Conservation (phyloP, 495 filamentous ascomycete species). For the Pyronema domesticum region DNA sequence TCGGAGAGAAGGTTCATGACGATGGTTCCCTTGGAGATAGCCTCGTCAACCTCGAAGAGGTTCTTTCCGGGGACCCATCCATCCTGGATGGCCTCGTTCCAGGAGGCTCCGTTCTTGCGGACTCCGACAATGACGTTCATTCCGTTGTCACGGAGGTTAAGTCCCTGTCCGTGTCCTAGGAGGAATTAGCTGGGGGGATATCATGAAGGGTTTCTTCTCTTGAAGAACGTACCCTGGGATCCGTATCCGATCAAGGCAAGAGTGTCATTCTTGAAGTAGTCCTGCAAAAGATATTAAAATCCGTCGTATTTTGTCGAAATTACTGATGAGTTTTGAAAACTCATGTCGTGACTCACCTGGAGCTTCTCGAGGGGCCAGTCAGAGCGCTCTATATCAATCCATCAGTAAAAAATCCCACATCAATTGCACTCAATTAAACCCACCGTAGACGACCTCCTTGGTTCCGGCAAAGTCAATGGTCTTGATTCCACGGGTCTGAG, state of each 20-base stretch:
- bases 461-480: constrained; percentile 86
- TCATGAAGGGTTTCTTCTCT: not conserved
- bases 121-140: constrained; percentile 97
- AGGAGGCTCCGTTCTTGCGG: constrained; percentile 91
- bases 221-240: constrained; percentile 43
- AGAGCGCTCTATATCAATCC: constrained; percentile 57
- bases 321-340: not conserved
- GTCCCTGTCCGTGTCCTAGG: constrained; percentile 82
- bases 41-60: constrained; percentile 92
- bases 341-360: constrained; percentile 39
- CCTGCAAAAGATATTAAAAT: constrained; percentile 32
- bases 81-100: constrained; percentile 92
- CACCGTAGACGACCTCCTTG: constrained; percentile 85
- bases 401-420: constrained; percentile 2
- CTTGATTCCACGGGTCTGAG: constrained; percentile 66
- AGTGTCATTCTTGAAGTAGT: constrained; percentile 99
- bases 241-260: constrained; percentile 98
- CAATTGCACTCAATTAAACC: constrained; percentile 17
- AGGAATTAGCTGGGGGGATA: not conserved
- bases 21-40: constrained; percentile 82
- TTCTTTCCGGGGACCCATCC: constrained; percentile 97
- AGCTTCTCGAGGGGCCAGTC: constrained; percentile 99
- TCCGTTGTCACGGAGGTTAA: constrained; percentile 98
- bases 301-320: not conserved
- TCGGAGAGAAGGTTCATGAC: constrained; percentile 98